Conservation (phyloP, 495 filamentous ascomycete species). For the Aspergillus olivimuriae region DNA sequence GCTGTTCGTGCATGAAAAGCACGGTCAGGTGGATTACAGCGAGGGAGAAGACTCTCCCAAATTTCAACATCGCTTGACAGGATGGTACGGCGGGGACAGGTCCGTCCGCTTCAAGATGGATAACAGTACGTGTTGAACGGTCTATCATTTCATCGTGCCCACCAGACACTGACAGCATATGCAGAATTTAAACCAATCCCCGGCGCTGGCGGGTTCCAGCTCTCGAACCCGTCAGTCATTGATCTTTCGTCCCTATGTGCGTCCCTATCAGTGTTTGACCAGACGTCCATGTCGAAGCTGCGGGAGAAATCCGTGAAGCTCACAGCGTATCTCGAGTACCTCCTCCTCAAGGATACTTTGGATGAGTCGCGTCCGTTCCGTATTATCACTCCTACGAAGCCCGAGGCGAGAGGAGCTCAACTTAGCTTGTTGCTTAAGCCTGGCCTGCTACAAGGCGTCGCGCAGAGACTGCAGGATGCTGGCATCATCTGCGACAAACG, state of each 20-base stretch:
- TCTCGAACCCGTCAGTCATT: slow-evolving; percentile 55
- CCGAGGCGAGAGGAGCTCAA: slow-evolving; percentile 75
- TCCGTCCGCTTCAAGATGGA: slow-evolving; percentile 71
- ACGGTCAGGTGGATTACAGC: slow-evolving; percentile 51
- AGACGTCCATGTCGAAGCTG: slow-evolving; percentile 62
- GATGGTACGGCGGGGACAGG: slow-evolving; percentile 90
- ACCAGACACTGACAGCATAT: slow-evolving; percentile 7
- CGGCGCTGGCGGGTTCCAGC: slow-evolving; percentile 55
- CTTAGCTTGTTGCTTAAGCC: slow-evolving; percentile 65
- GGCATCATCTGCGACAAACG: slow-evolving; percentile 85
- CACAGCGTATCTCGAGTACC: slow-evolving; percentile 73
- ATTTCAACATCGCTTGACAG: slow-evolving; percentile 58
- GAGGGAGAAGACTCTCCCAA: slow-evolving; percentile 35
- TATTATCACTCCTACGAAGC: slow-evolving; percentile 77
- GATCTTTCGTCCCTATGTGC: slow-evolving; percentile 62
- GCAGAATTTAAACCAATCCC: slow-evolving; percentile 65
- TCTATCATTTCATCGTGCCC: neutral
- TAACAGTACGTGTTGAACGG: slow-evolving; percentile 39
- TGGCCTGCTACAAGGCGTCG: slow-evolving; percentile 63
- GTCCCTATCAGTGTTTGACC: slow-evolving; percentile 68
- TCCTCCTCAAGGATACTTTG: slow-evolving; percentile 47
- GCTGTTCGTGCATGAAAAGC: slow-evolving; percentile 74
- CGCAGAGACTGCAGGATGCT: slow-evolving; percentile 57
- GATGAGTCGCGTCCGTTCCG: slow-evolving; percentile 28
- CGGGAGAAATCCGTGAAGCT: slow-evolving; percentile 68